Conservation (phyloP, 306 rosid genomes). For the Abrus precatorius region DNA sequence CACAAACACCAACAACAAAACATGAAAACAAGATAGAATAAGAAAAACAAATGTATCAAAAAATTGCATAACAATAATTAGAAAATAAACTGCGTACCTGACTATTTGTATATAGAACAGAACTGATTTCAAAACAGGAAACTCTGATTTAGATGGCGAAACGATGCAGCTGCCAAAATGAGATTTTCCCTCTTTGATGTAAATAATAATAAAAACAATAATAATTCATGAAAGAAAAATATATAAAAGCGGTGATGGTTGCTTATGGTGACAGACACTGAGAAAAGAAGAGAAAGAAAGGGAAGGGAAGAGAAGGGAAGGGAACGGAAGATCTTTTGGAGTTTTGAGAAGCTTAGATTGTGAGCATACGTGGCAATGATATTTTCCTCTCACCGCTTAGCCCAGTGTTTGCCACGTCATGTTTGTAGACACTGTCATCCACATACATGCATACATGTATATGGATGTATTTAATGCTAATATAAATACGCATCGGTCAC, state of each 20-base stretch:
- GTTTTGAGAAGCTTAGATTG: constrained; percentile 35
- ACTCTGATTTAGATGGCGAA: constrained; percentile 20
- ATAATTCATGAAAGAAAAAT: background rate
- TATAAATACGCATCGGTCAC: background rate
- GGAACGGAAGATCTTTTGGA: constrained; percentile 33
- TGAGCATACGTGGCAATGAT: constrained; percentile 53
- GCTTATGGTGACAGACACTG: background rate
- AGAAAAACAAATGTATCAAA: background rate
- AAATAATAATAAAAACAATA: background rate
- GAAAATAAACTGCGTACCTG: constrained; percentile 26
- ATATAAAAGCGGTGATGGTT: constrained; percentile 26
- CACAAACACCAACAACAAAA: background rate
- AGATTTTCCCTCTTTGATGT: background rate
- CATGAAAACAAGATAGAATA: background rate
- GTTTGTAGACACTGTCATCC: background rate
- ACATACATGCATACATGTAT: constrained; percentile 16
- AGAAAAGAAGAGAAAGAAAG: background rate
- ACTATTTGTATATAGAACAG: background rate
- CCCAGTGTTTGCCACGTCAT: constrained; percentile 50
- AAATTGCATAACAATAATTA: background rate
- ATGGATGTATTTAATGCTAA: no score
- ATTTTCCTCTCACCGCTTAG: constrained; percentile 44
- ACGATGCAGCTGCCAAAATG: background rate
- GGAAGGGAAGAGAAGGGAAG: background rate
- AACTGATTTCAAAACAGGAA: constrained; percentile 17